Conservation (phyloP, 257 asterid species). For the Solanum stenotomum region DNA sequence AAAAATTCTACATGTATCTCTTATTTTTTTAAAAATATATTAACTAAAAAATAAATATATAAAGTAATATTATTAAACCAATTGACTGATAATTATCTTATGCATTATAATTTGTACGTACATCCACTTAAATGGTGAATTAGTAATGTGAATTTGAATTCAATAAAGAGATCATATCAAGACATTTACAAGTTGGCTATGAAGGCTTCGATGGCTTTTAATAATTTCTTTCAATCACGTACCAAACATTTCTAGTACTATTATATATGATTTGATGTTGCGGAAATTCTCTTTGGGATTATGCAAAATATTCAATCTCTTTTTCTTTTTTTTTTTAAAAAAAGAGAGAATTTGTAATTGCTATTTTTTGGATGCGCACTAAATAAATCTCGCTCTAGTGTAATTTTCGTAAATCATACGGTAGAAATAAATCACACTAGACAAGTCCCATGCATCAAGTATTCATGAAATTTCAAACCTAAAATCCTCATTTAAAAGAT, state of each 20-base stretch:
- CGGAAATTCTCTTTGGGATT: background rate
- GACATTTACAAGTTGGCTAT: background rate
- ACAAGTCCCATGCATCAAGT: background rate
- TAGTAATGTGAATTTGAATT: background rate
- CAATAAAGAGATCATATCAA: background rate
- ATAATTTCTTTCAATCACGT: background rate
- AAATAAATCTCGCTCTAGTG: no score
- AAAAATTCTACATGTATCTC: background rate
- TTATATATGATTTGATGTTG: background rate
- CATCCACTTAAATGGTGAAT: background rate
- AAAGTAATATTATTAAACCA: background rate
- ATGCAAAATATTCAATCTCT: background rate
- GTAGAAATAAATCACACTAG: background rate
- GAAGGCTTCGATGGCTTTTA: background rate
- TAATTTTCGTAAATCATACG: accelerated
- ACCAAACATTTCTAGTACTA: background rate
- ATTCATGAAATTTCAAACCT: background rate
- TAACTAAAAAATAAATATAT: background rate
- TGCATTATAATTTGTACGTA: background rate
- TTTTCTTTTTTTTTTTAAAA: no score
- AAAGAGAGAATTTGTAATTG: background rate
- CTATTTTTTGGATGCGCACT: background rate
- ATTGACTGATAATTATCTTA: background rate
- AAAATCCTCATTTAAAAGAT: background rate
- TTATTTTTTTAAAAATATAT: background rate